These are phyloP conservation scores for Triangularia verruculosa DNA, from an alignment of 2,329 filamentous ascomycete genomes.

Conservation along the genomic window DNA sequence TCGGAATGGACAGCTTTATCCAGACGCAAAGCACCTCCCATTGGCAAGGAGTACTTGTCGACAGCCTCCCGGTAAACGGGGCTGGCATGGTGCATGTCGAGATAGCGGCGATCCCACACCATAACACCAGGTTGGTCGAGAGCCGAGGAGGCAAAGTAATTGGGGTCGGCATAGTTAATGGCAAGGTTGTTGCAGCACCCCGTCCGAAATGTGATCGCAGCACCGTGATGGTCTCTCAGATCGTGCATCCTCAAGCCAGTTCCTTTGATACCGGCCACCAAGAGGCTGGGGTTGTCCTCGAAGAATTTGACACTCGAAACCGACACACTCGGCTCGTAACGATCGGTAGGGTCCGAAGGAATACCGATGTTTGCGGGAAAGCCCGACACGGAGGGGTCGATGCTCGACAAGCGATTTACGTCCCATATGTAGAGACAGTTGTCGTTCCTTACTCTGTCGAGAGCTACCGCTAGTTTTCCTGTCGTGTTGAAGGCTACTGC, in stretches of 20 bases:
- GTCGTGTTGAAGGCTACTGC: slow-evolving; percentile 75
- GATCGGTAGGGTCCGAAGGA: slow-evolving; percentile 55
- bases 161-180: slow-evolving; percentile 75
- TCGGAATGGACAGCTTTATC: slow-evolving; percentile 57
- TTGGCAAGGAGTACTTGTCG: slow-evolving; percentile 59
- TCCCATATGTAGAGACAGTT: slow-evolving; percentile 82
- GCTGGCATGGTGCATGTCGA: slow-evolving; percentile 50
- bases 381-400: slow-evolving; percentile 44
- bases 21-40: slow-evolving; percentile 59
- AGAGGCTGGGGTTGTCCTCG: slow-evolving; percentile 68
- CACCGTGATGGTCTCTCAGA: slow-evolving; percentile 57
- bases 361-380: slow-evolving; percentile 49
- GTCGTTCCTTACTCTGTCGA: slow-evolving; percentile 79
- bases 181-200: slow-evolving; percentile 69
- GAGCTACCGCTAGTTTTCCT: slow-evolving; percentile 70
- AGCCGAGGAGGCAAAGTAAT: slow-evolving; percentile 80
- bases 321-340: slow-evolving; percentile 65
- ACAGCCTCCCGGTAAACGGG: slow-evolving; percentile 55
- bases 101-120: slow-evolving; percentile 74
- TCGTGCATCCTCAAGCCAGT: slow-evolving; percentile 76
- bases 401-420: slow-evolving; percentile 57
- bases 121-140: slow-evolving; percentile 71
- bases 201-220: slow-evolving; percentile 59
- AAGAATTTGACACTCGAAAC: slow-evolving; percentile 83
- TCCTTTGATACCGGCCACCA: slow-evolving; percentile 73